phyloP scores from a whole-genome alignment of 2,329 filamentous ascomycete genomes.

The Clonostachys chloroleuca region DNA sequence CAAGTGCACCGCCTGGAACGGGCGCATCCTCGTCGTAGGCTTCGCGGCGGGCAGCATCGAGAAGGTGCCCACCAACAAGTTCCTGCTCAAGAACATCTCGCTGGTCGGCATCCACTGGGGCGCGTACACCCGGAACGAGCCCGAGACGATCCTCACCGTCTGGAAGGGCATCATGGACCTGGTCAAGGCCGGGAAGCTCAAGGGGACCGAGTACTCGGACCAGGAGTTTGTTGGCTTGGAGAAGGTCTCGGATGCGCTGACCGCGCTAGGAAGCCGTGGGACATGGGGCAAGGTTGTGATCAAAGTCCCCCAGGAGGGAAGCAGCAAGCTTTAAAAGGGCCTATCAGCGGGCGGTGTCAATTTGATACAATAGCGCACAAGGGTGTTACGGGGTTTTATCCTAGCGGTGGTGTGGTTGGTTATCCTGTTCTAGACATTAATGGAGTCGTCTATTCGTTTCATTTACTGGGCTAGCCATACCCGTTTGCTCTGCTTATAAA shows the following conservation, averaged over 20 bases:
- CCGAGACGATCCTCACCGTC: conserved; percentile 63
- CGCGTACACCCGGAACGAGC: conserved; percentile 71
- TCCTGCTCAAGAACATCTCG: conserved; percentile 88
- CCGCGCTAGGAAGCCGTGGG: conserved; percentile 71
- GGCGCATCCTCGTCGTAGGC: conserved; percentile 79
- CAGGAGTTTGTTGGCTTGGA: conserved; percentile 80
- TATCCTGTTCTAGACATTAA: not conserved
- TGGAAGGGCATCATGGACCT: conserved; percentile 81
- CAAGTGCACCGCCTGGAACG: conserved; percentile 94
- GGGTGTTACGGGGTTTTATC: too few species aligned
- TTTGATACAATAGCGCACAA: too few species aligned
- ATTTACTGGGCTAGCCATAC: not conserved
- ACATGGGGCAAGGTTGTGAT: conserved; percentile 98
- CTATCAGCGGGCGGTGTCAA: too few species aligned
- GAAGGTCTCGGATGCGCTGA: conserved; percentile 69
- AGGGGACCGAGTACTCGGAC: conserved; percentile 77
- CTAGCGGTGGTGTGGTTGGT: too few species aligned
- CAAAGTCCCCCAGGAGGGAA: conserved; percentile 67
- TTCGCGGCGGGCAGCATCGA: conserved; percentile 77
- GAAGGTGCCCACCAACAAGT: conserved; percentile 88
- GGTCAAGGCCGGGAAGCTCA: conserved; percentile 74
- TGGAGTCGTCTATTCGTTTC: conserved; percentile 9
- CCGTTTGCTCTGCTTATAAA: too few species aligned
- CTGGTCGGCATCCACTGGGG: conserved; percentile 93
- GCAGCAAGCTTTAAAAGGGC: conserved; percentile 44